Evolutionary conservation across 1,284 basidiomycete genomes (phyloP), one percentile per base, ranked within the genome.

Genomic region (Afroboletus lepidellus): DNA sequence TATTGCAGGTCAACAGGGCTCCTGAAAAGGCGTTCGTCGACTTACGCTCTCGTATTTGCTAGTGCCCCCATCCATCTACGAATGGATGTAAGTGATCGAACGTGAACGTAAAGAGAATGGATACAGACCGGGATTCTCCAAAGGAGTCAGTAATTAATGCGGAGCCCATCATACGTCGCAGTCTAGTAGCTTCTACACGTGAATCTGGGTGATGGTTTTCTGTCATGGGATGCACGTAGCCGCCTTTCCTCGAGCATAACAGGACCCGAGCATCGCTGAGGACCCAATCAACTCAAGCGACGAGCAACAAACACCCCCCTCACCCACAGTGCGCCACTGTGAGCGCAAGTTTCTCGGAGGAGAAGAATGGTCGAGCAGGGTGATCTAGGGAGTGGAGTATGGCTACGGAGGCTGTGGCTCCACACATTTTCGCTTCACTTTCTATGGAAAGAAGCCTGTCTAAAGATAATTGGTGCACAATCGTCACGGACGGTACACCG

Each of bases 291-390:
- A 43, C 30, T 38, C 25, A 18, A n/a, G 48, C 49, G 23, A 50
- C 29, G 24, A 39, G 39, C 29, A 4, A 41, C 20, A 41, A 41
- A 41, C 8, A 50, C 38, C 81, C 60, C 59, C 46, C 64, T 57
- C 32, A 92, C 92, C 94, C 94, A 60, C 88, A 88, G 69, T 99
- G 96, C 7, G 92, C 93, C n/a, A 97, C 84, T 0, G 92, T 95
- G 47, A 95, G 71, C 8, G 84, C 81, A 21, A 94, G 64, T 57
- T 73, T 78, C 53, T 85, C 64, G 1, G 92, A 80, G 11, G 84
- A 76, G 67, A 91, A 95, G 72, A 94, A 95, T 0, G 92, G 88
- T 3, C 76, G 74, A 24, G 84, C 76, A 5, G 85, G 85, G 11
- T 82, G 78, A 62, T 90, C 84, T 12, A 98, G 76, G 33, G 92